phyloP scores from a whole-genome alignment of 352 stramenopile species.

The Elongisporangium undulatum region DNA sequence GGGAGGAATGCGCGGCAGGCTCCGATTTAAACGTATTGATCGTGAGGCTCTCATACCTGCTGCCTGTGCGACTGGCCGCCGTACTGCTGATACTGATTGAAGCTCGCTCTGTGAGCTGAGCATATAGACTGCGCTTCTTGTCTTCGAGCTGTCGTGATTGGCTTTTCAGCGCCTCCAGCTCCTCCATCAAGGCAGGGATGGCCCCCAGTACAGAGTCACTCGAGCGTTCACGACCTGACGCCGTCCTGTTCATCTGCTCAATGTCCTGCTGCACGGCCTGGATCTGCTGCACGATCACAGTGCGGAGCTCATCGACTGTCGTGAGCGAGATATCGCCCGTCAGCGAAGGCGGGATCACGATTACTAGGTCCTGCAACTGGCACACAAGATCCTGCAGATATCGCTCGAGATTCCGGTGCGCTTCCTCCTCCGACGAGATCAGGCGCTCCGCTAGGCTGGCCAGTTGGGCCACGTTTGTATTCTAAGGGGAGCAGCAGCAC shows the following conservation, averaged over 20 bases:
- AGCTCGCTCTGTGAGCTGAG: neutral
- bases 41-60: neutral
- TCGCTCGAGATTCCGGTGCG: conserved; percentile 16
- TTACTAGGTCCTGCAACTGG: conserved; percentile 15
- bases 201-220: neutral
- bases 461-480: neutral
- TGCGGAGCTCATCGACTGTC: conserved; percentile 17
- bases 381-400: conserved; percentile 21
- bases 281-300: conserved; percentile 9
- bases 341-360: conserved; percentile 13
- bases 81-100: neutral
- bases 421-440: conserved; percentile 3
- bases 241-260: conserved; percentile 5
- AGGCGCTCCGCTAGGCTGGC: neutral
- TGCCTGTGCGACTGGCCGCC: neutral
- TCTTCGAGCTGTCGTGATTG: conserved; percentile 12
- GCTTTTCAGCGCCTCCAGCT: conserved; percentile 10
- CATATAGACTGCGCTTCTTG: conserved; percentile 5
- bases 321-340: conserved; percentile 8
- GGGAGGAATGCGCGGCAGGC: neutral
- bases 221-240: conserved; percentile 2
- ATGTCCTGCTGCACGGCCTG: conserved; percentile 7
- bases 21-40: neutral
- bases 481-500: neutral
- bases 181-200: conserved; percentile 1